These are phyloP conservation scores for Lodderomyces parapsilosis DNA, from an alignment of 1,139 yeast species.

Conservation along the genomic window DNA sequence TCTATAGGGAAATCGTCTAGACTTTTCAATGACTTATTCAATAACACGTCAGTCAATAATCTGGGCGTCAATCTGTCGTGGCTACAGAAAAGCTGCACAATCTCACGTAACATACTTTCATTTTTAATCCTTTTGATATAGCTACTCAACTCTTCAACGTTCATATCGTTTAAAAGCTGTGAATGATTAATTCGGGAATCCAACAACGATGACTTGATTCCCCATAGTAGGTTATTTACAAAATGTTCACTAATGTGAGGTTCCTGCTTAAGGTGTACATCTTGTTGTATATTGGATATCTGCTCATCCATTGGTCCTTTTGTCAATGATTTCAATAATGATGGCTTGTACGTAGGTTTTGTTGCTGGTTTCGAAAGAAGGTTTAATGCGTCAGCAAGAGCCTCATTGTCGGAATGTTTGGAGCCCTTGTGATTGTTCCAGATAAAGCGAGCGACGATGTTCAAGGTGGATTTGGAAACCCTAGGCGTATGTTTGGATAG, in stretches of 20 bases:
- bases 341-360: constrained; percentile 28
- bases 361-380: constrained; percentile 20
- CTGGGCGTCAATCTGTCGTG: constrained; percentile 27
- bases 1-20: constrained; percentile 23
- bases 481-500: background rate
- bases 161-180: constrained; percentile 17
- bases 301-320: constrained; percentile 35
- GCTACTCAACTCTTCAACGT: constrained; percentile 18
- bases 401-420: constrained; percentile 13
- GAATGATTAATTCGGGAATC: constrained; percentile 11
- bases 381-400: constrained; percentile 41
- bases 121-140: constrained; percentile 23
- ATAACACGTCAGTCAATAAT: constrained; percentile 26
- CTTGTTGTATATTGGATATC: background rate
- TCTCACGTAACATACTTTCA: constrained; percentile 28
- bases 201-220: constrained; percentile 19
- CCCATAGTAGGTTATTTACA: constrained; percentile 21
- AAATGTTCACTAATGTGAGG: constrained; percentile 13
- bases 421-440: constrained; percentile 8
- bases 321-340: constrained; percentile 32
- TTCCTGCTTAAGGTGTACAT: background rate
- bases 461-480: constrained; percentile 6
- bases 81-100: constrained; percentile 25
- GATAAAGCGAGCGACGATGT: constrained; percentile 9
- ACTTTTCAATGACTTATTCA: constrained; percentile 26